phyloP scores from a whole-genome alignment of 345 rosid species.

The Orychophragmus violaceus region DNA sequence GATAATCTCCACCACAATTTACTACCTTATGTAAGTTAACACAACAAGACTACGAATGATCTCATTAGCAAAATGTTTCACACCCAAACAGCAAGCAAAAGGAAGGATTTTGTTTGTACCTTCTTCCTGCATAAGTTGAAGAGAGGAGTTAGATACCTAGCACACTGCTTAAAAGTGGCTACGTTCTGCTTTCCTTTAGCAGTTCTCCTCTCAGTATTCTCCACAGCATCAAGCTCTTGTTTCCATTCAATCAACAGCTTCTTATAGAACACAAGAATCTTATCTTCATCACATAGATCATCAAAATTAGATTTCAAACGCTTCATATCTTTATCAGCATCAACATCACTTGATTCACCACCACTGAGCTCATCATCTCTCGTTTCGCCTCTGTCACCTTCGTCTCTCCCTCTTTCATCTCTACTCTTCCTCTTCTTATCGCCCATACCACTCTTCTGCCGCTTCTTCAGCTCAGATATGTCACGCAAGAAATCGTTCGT shows the following conservation, averaged over 20 bases:
- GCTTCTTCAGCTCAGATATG: slow-evolving; percentile 78
- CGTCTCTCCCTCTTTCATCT: slow-evolving; percentile 71
- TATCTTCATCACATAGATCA: slow-evolving; percentile 88
- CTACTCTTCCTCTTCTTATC: slow-evolving; percentile 78
- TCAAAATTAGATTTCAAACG: slow-evolving; percentile 83
- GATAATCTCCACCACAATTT: background rate
- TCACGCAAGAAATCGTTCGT: slow-evolving; percentile 97
- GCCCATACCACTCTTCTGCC: slow-evolving; percentile 84
- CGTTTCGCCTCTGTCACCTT: slow-evolving; percentile 58
- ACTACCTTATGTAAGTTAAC: background rate
- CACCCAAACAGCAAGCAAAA: background rate
- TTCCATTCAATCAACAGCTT: slow-evolving; percentile 90
- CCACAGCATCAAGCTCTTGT: slow-evolving; percentile 79
- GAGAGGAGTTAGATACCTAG: slow-evolving; percentile 76
- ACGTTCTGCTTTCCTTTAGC: slow-evolving; percentile 90
- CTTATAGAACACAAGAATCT: slow-evolving; percentile 86
- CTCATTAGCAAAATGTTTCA: background rate
- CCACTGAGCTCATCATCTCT: slow-evolving; percentile 72
- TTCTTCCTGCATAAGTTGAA: slow-evolving; percentile 98
- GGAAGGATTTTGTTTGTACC: slow-evolving; percentile 36
- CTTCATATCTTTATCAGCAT: slow-evolving; percentile 77
- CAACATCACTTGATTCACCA: slow-evolving; percentile 91
- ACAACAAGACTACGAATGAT: background rate
- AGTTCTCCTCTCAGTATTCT: slow-evolving; percentile 73
- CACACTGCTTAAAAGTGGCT: slow-evolving; percentile 96